Conservation (phyloP, 345 rosid genomes). For the Hypericum androsaemum region DNA sequence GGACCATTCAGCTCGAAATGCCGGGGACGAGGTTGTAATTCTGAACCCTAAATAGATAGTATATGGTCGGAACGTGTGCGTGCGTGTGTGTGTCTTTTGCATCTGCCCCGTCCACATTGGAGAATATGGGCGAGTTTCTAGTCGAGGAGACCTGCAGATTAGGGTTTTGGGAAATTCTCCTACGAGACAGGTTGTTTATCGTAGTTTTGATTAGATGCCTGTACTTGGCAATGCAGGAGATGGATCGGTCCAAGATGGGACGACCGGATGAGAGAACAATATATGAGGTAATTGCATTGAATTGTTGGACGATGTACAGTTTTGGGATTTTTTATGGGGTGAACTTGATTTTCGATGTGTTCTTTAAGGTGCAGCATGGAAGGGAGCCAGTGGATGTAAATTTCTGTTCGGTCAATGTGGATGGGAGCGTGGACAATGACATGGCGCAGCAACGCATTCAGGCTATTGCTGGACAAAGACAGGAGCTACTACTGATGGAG, state of each 20-base stretch:
- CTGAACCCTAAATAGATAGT: neutral
- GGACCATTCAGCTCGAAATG: conserved; percentile 42
- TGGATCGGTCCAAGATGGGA: conserved; percentile 52
- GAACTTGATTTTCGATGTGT: conserved; percentile 20
- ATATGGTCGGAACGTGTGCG: too few species aligned
- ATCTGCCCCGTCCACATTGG: too few species aligned
- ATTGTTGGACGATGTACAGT: conserved; percentile 3
- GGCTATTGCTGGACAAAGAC: conserved; percentile 49
- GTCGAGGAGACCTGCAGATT: too few species aligned
- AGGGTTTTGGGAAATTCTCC: too few species aligned
- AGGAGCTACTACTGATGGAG: conserved; percentile 66
- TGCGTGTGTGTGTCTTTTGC: too few species aligned
- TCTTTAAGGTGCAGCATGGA: conserved; percentile 66
- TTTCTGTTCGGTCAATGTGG: conserved; percentile 47
- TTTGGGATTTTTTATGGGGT: neutral
- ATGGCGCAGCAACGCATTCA: conserved; percentile 59
- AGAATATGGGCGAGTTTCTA: too few species aligned
- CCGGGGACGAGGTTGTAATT: conserved; percentile 44
- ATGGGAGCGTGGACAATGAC: conserved; percentile 41
- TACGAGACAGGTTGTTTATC: too few species aligned
- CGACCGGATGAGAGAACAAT: conserved; percentile 72
- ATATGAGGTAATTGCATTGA: conserved; percentile 49
- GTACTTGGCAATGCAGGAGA: conserved; percentile 29
- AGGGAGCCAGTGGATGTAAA: conserved; percentile 54
- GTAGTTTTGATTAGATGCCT: neutral